A percentile compares a stretch with the other conserved stretches of the same genome.
Evolutionary conservation across 2,329 filamentous ascomycete species (phyloP).

Genomic region (Colletotrichum sansevieriae): DNA sequence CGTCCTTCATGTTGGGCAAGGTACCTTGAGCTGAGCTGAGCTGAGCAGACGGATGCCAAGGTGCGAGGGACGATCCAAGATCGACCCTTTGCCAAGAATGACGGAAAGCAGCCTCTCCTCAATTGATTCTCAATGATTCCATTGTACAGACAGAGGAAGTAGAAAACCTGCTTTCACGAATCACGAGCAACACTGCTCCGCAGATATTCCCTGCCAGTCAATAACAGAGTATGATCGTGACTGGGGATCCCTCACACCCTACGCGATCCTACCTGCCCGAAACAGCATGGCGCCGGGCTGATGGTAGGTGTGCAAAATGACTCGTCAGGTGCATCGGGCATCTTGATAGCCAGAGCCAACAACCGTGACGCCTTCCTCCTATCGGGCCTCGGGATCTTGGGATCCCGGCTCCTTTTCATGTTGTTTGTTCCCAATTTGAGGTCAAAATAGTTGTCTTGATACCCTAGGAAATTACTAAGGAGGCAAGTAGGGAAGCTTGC

Average conservation of each 20-base stretch:
- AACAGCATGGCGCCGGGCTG: slow-evolving; percentile 6
- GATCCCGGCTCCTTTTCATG: slow-evolving; percentile 13
- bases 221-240: slow-evolving; percentile 1
- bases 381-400: not conserved
- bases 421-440: slow-evolving; percentile 16
- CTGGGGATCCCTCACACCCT: not conserved
- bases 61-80: not conserved
- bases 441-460: not conserved
- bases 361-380: slow-evolving; percentile 10
- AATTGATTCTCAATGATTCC: not conserved
- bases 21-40: no score
- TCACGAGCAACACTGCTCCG: no score
- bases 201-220: not conserved
- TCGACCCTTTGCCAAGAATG: slow-evolving; percentile 6
- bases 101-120: slow-evolving; percentile 1
- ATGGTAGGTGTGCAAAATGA: not conserved
- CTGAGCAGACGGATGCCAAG: not conserved
- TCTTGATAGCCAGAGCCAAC: not conserved
- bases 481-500: no score
- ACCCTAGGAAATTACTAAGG: no score
- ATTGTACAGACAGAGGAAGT: not conserved
- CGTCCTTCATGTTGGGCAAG: slow-evolving; percentile 32
- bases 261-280: slow-evolving; percentile 15
- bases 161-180: not conserved
- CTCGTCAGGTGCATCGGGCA: not conserved